Conservation (phyloP, 129 eudicot species). For the Ambrosia artemisiifolia region DNA sequence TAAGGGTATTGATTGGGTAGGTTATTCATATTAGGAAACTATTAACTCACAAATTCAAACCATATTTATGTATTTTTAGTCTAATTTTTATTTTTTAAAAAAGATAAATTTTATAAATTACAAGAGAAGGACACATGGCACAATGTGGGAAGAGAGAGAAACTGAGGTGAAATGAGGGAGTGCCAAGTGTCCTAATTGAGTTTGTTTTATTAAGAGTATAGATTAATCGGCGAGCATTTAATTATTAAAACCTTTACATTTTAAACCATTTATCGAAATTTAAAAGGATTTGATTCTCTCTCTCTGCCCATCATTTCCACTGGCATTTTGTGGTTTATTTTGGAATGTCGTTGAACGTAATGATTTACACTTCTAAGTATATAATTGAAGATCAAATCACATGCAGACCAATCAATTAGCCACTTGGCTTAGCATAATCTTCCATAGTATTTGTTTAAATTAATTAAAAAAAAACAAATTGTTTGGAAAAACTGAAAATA, state of each 20-base stretch:
- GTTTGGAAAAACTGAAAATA: too few species aligned
- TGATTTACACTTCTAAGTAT: background rate
- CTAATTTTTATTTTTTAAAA: too few species aligned
- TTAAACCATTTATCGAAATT: background rate
- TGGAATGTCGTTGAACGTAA: constrained; percentile 1
- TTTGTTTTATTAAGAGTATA: too few species aligned
- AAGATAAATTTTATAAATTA: too few species aligned
- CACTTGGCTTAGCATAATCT: constrained; percentile 4
- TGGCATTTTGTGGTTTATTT: constrained; percentile 11
- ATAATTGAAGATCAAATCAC: constrained; percentile 13
- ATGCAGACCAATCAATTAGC: constrained; percentile 21
- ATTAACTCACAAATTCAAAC: too few species aligned
- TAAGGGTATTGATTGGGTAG: too few species aligned
- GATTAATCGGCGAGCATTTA: background rate
- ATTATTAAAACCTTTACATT: background rate
- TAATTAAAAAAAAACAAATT: background rate
- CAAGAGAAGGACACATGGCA: too few species aligned
- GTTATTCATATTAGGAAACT: too few species aligned
- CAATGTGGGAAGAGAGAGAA: too few species aligned
- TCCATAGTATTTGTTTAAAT: background rate
- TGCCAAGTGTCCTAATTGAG: too few species aligned
- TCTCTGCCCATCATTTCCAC: constrained; percentile 3
- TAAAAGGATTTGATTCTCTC: constrained; percentile 1
- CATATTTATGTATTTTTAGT: too few species aligned
- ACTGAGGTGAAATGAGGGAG: too few species aligned